Evolutionary conservation across 306 rosid genomes (phyloP), one percentile per base, ranked within the genome.

Genomic region (Aeschynomene evenia): DNA sequence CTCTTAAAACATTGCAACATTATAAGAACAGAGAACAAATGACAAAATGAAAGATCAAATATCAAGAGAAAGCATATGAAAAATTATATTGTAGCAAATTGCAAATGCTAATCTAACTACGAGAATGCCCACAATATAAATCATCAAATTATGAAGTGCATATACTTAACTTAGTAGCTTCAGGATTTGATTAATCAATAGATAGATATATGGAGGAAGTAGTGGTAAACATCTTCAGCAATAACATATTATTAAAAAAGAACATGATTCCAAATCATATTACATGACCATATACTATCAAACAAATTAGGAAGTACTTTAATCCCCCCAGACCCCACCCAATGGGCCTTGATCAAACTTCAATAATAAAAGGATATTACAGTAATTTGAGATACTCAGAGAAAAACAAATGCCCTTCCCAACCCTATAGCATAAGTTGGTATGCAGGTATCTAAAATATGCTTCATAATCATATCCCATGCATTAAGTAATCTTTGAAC

Each of bases 181-280:
- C 76, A 11, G 53, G 67, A 63, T 61, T 72, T 26, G 46, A 70
- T 42, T 31, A 42, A 43, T 16, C 19, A 23, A 54, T 63, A 68
- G 48, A 50, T 59, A 14, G 70, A 48, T 6, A 58, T 14, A 23
- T 37, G 14, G 52, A 59, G 29, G 39, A 59, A 15, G 7, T 22
- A 45, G 31, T 45, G 6, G 36, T 16, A 59, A 61, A 69, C 52
- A 42, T 69, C 43, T 77, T 63, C 63, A 55, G 62, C 31, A 45
- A 63, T 26, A 39, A 48, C 56, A 26, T 64, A 23, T 19, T 18
- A 46, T 24, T 64, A 22, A 14, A 46, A 18, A 56, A 15, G 43
- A 68, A 63, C 23, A 1, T 18, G 59, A 49, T 22, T 34, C 63
- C 53, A 64, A 49, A 48, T 56, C 18, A 56, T 2, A 4, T 67